Percentiles rank a stretch among this genome's conserved stretches.
Conservation (phyloP, 140 eudicot species). For the Flaveria floridana region DNA sequence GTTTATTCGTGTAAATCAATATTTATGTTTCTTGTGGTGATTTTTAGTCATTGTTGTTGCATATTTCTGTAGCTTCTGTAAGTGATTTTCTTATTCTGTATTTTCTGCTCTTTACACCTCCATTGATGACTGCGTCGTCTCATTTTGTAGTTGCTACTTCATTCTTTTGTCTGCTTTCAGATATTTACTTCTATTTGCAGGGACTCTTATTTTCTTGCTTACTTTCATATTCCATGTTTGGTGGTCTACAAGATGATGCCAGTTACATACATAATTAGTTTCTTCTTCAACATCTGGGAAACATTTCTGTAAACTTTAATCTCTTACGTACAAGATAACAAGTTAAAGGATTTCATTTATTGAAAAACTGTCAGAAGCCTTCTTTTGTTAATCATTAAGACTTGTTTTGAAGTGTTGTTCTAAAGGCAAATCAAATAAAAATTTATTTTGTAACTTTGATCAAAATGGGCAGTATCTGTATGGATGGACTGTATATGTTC, state of each 20-base stretch:
- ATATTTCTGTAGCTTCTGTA: neutral
- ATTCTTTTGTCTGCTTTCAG: neutral
- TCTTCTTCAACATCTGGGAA: neutral
- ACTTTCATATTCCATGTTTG: neutral
- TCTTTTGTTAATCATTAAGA: neutral
- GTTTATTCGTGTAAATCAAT: neutral
- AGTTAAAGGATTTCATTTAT: neutral
- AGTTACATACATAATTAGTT: neutral
- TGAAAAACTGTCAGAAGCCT: neutral
- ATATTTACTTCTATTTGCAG: neutral
- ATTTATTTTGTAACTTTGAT: neutral
- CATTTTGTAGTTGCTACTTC: neutral
- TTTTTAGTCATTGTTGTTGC: neutral
- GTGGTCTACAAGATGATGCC: constrained; percentile 1
- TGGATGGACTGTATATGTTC: neutral
- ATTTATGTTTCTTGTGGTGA: neutral
- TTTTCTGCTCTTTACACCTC: neutral
- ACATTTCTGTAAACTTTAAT: neutral
- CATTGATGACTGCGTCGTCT: neutral
- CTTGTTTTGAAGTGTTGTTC: neutral
- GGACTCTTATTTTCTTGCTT: neutral
- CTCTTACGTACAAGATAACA: neutral
- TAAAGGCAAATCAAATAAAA: neutral
- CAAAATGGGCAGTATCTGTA: neutral
- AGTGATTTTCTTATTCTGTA: neutral